These are phyloP conservation scores for Sphaerulina musiva DNA, from an alignment of 2,329 filamentous ascomycete species.

Conservation along the genomic window DNA sequence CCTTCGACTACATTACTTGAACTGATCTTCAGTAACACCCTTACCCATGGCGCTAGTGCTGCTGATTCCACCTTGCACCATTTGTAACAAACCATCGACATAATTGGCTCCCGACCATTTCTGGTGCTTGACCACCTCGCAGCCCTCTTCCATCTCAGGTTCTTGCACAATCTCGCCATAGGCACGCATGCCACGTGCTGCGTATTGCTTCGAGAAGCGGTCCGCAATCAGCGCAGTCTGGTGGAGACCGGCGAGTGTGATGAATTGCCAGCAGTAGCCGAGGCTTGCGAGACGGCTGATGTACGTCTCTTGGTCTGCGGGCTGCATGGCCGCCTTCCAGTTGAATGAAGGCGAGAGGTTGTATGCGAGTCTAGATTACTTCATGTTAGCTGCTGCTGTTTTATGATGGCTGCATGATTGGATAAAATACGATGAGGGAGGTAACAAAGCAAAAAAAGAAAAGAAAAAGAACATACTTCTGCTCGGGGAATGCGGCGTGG, in stretches of 20 bases:
- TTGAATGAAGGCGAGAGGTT: conserved; percentile 99
- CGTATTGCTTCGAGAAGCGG: conserved; percentile 77
- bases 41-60: conserved; percentile 94
- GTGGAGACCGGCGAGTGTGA: conserved; percentile 95
- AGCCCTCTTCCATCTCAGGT: conserved; percentile 82
- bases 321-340: conserved; percentile 96
- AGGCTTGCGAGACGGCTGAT: conserved; percentile 79
- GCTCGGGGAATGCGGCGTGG: conserved; percentile 88
- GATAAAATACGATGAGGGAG: too few relatives aligned
- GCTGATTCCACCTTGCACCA: conserved; percentile 89
- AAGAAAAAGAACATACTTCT: conserved; percentile 61
- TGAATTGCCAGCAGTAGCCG: conserved; percentile 99
- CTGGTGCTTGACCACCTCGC: conserved; percentile 97
- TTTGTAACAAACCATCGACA: conserved; percentile 89
- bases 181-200: conserved; percentile 71
- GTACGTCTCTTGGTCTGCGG: conserved; percentile 91
- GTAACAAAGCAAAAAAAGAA: neutral
- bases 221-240: conserved; percentile 89
- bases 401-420: neutral
- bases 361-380: conserved; percentile 68
- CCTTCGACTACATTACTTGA: conserved; percentile 36
- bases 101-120: conserved; percentile 97
- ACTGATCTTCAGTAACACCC: conserved; percentile 97
- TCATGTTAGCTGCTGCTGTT: conserved; percentile 13
- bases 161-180: conserved; percentile 97